These are phyloP conservation scores for Microsporum audouinii DNA, from an alignment of 2,329 filamentous ascomycete species.

Conservation along the genomic window DNA sequence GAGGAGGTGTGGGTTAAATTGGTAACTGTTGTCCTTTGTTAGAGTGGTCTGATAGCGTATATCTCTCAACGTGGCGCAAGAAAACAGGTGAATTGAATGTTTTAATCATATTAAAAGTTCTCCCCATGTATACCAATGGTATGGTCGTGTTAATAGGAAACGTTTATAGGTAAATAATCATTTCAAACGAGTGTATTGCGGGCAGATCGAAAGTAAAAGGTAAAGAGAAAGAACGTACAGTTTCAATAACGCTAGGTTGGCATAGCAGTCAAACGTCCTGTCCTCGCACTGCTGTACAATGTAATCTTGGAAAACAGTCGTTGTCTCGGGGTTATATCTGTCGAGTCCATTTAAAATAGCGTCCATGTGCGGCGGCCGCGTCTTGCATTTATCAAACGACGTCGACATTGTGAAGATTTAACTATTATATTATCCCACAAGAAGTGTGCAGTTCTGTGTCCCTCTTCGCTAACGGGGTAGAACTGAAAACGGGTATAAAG, in stretches of 20 bases:
- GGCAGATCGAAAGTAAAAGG: not conserved
- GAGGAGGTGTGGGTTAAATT: constrained; percentile 97
- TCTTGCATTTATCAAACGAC: constrained; percentile 74
- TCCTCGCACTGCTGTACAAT: constrained; percentile 89
- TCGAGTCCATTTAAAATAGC: constrained; percentile 93
- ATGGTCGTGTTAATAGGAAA: constrained; percentile 73
- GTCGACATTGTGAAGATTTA: constrained; percentile 9
- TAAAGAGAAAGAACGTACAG: constrained; percentile 50
- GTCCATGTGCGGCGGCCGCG: constrained; percentile 85
- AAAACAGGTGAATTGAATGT: not conserved
- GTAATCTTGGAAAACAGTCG: constrained; percentile 85
- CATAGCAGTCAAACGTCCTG: constrained; percentile 89
- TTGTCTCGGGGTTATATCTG: constrained; percentile 97
- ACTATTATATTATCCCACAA: not conserved
- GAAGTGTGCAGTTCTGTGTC: not conserved
- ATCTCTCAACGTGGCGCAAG: not conserved
- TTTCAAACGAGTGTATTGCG: not conserved
- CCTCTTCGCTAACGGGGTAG: not conserved
- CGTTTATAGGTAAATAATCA: constrained; percentile 33
- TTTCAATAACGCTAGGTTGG: constrained; percentile 90
- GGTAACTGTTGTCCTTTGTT: constrained; percentile 56
- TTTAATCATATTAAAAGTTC: constrained; percentile 2
- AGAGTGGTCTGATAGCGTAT: too few relatives aligned
- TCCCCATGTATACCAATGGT: not conserved
- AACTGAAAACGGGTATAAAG: not conserved